Evolutionary conservation across 352 stramenopile genomes (phyloP), one percentile per base, ranked within the genome.

Genomic region (Plasmopara muralis): DNA sequence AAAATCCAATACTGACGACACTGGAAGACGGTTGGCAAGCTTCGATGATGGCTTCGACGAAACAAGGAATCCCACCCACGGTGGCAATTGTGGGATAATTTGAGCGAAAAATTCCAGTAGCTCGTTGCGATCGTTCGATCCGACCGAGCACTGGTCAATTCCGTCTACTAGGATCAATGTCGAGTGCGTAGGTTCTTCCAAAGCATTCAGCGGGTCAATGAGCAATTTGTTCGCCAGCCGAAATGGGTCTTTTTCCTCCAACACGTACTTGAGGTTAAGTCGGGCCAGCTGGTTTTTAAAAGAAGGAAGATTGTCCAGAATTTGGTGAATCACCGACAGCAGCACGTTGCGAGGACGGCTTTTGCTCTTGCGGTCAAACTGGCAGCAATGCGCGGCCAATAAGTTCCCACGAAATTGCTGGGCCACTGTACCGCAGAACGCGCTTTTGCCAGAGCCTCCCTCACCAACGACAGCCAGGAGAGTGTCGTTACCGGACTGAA

Each of bases 261-360:
- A 57, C 25, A 91, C 77, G 57, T 93, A 93, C 47, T 72, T 72
- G 13, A 93, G 67, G 45, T 93, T 93, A 10, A 93, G 70, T 43
- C 83, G 64, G 9, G 80, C 79, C 38, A 93, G 65, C 50, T 93
- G 83, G 52, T 80, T 82, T 65, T 93, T 89, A 64, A 87, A 93
- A 33, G 42, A 53, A 13, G 80, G 78, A 18, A 90, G 40, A n/a
- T 64, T 74, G 10, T 66, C 52, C 16, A 86, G 68, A n/a, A 93
- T 49, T 53, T 93, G 83, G 53, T 88, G 81, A 47, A 89, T 78
- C n/a, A 93, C 47, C 20, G 83, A 93, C 10, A 91, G 61, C 63
- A 93, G 43, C 40, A 88, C 70, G 45, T 87, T 85, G 25, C 81
- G 77, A 12, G 78, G 77, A 18, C 55, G 72, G 49, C 73, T 86